These are phyloP conservation scores for Novymonas esmeraldas DNA, from an alignment of 208 protist genomes.

Conservation along the genomic window DNA sequence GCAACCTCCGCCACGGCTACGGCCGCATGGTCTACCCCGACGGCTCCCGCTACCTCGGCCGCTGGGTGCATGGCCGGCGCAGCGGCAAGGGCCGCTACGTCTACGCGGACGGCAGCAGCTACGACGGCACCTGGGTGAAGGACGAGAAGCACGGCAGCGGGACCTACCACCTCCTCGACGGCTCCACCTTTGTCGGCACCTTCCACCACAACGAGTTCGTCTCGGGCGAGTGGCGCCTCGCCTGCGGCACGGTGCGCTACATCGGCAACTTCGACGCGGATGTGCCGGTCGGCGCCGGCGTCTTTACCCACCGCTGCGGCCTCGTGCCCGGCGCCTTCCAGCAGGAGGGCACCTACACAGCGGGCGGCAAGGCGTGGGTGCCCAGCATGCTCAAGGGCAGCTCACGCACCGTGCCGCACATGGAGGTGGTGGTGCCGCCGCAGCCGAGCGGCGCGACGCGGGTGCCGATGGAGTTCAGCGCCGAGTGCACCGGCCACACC, in stretches of 20 bases:
- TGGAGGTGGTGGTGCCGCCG: slow-evolving; percentile 65
- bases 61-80: slow-evolving; percentile 71
- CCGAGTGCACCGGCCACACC: slow-evolving; percentile 51
- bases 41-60: slow-evolving; percentile 79
- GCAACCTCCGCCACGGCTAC: slow-evolving; percentile 71
- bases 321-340: slow-evolving; percentile 67
- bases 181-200: slow-evolving; percentile 69
- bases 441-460: slow-evolving; percentile 45
- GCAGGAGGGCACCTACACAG: slow-evolving; percentile 74
- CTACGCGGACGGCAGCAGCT: slow-evolving; percentile 87
- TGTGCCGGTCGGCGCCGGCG: slow-evolving; percentile 70
- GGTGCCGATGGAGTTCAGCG: slow-evolving; percentile 72
- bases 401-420: slow-evolving; percentile 54
- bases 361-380: slow-evolving; percentile 55
- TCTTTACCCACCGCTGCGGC: slow-evolving; percentile 84
- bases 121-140: slow-evolving; percentile 77
- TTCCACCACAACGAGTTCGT: slow-evolving; percentile 81
- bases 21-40: slow-evolving; percentile 91
- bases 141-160: slow-evolving; percentile 82
- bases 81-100: slow-evolving; percentile 77
- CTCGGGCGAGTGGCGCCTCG: slow-evolving; percentile 83
- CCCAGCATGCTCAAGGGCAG: slow-evolving; percentile 67
- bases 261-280: slow-evolving; percentile 82
- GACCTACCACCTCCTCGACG: slow-evolving; percentile 75
- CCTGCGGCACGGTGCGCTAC: slow-evolving; percentile 74